Conservation (phyloP, 2,329 filamentous ascomycete species). For the Aspergillus ochraceoroseus region DNA sequence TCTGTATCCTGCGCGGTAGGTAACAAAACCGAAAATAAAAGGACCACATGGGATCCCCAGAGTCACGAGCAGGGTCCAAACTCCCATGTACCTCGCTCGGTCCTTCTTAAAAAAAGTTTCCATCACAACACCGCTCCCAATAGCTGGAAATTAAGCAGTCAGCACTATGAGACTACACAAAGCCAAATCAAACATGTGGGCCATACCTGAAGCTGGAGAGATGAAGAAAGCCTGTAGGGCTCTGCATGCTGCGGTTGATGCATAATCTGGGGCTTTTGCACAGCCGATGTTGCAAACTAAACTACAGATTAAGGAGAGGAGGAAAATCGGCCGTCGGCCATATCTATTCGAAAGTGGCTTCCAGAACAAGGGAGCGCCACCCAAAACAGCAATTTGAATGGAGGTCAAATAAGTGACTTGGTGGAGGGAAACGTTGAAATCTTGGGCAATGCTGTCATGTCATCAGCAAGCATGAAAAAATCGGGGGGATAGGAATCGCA, state of each 20-base stretch:
- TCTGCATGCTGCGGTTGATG: constrained; percentile 45
- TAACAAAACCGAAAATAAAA: constrained; percentile 43
- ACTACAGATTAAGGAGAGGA: constrained; percentile 48
- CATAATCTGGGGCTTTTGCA: constrained; percentile 48
- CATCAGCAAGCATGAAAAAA: constrained; percentile 38
- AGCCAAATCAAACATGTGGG: neutral
- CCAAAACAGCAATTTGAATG: constrained; percentile 53
- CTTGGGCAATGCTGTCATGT: constrained; percentile 43
- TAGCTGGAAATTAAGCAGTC: constrained; percentile 31
- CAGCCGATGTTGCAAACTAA: constrained; percentile 52
- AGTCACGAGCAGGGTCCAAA: constrained; percentile 53
- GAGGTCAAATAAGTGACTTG: constrained; percentile 52
- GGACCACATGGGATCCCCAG: constrained; percentile 47
- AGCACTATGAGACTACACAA: neutral
- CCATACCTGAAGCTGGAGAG: constrained; percentile 44
- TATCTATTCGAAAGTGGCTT: constrained; percentile 50
- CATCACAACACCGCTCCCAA: constrained; percentile 55
- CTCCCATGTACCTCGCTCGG: constrained; percentile 52
- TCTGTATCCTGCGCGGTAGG: constrained; percentile 50
- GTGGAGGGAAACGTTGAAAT: constrained; percentile 49
- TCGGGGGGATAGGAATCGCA: no score
- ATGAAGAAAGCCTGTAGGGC: constrained; percentile 55
- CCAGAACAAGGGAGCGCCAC: constrained; percentile 54
- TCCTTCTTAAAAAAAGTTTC: constrained; percentile 56
- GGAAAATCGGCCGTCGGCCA: constrained; percentile 53